These are phyloP conservation scores for Claviceps purpurea DNA, from an alignment of 2,329 filamentous ascomycete genomes.

Conservation along the genomic window DNA sequence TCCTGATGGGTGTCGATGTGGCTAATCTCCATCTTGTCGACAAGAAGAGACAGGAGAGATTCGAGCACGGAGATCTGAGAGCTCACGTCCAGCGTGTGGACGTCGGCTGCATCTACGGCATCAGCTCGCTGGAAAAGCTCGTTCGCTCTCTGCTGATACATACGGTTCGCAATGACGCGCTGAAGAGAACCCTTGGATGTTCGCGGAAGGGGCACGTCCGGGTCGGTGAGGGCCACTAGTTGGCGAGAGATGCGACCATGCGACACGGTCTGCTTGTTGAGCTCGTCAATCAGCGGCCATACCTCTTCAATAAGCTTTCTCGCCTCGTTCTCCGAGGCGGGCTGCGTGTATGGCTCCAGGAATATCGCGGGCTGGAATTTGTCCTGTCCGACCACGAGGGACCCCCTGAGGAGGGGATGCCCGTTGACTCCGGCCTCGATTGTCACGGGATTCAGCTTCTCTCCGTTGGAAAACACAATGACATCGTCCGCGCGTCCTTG, in stretches of 20 bases:
- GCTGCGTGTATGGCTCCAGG: slow-evolving; percentile 26
- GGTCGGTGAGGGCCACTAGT: slow-evolving; percentile 24
- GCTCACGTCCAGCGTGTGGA: slow-evolving; percentile 8
- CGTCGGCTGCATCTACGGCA: background rate
- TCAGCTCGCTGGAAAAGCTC: slow-evolving; percentile 22
- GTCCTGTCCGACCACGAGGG: slow-evolving; percentile 28
- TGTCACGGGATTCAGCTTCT: slow-evolving; percentile 27
- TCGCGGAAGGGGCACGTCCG: slow-evolving; percentile 28
- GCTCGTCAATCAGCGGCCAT: slow-evolving; percentile 29
- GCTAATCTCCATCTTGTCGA: slow-evolving; percentile 7
- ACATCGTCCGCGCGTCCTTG: slow-evolving; percentile 25
- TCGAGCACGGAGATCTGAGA: slow-evolving; percentile 11
- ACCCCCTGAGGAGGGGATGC: slow-evolving; percentile 16
- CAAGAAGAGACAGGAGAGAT: slow-evolving; percentile 12
- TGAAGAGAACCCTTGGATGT: slow-evolving; percentile 34
- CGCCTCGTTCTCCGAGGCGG: slow-evolving; percentile 11
- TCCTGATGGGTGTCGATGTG: slow-evolving; percentile 16
- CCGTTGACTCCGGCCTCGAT: slow-evolving; percentile 20
- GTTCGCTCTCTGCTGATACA: slow-evolving; percentile 31
- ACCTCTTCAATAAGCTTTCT: slow-evolving; percentile 25
- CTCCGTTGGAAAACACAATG: slow-evolving; percentile 27
- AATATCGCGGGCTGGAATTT: slow-evolving; percentile 33
- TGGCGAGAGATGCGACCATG: slow-evolving; percentile 31
- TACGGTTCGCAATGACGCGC: slow-evolving; percentile 22
- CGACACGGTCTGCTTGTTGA: slow-evolving; percentile 29